Percentiles rank a stretch among this genome's conserved stretches.
These are phyloP conservation scores for Diaporthe ampelina DNA, from an alignment of 2,329 filamentous ascomycete species.

Conservation along the genomic window DNA sequence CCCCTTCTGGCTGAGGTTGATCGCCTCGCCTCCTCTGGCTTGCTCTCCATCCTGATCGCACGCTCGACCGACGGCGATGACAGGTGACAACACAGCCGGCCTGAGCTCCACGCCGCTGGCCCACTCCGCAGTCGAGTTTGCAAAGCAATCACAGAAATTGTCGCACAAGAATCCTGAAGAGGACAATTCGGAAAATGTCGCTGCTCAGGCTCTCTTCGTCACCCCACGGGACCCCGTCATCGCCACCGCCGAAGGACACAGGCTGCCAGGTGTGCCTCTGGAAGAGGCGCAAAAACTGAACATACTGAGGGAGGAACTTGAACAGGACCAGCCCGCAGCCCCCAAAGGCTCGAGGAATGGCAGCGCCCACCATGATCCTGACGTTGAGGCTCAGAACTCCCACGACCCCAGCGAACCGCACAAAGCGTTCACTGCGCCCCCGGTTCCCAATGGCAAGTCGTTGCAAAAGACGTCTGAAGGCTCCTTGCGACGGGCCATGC, in stretches of 20 bases:
- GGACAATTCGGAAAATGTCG: constrained; percentile 58
- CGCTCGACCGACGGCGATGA: constrained; percentile 27
- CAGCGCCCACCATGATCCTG: constrained; percentile 46
- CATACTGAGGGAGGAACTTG: constrained; percentile 65
- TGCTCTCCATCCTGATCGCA: not conserved
- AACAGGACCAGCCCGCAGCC: constrained; percentile 44
- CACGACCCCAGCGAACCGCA: constrained; percentile 49
- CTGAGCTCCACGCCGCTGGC: constrained; percentile 44
- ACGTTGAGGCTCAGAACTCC: constrained; percentile 53
- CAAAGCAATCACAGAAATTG: constrained; percentile 72
- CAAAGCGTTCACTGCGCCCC: constrained; percentile 41
- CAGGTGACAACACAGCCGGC: not conserved
- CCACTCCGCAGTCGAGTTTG: constrained; percentile 67
- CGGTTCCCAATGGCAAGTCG: constrained; percentile 50
- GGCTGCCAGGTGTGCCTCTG: constrained; percentile 77
- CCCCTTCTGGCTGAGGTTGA: not conserved
- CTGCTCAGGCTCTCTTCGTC: constrained; percentile 73
- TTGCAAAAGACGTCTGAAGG: constrained; percentile 61
- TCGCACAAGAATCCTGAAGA: constrained; percentile 56
- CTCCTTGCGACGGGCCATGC: constrained; percentile 63
- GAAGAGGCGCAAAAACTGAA: constrained; percentile 81
- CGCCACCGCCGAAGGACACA: constrained; percentile 74
- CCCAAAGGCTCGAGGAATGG: constrained; percentile 42
- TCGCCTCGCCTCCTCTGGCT: not conserved
- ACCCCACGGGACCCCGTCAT: constrained; percentile 82